phyloP scores from a whole-genome alignment of 2,329 filamentous ascomycete species.

The Diaporthe velutina region DNA sequence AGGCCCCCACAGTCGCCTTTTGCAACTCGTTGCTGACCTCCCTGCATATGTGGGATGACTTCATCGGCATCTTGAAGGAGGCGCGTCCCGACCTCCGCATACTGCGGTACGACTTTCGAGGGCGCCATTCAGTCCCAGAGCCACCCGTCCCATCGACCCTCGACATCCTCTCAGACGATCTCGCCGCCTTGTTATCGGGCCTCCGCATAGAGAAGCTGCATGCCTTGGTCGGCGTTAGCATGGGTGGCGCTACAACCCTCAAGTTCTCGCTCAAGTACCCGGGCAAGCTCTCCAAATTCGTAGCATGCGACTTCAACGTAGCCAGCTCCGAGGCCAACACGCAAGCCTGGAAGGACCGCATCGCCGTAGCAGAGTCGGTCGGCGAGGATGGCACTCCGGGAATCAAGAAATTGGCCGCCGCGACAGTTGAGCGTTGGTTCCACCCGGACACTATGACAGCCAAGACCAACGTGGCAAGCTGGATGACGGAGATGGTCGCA shows the following conservation, averaged over 20 bases:
- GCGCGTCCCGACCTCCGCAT: slow-evolving; percentile 76
- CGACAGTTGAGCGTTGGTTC: slow-evolving; percentile 85
- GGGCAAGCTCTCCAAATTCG: slow-evolving; percentile 68
- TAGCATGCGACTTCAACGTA: slow-evolving; percentile 85
- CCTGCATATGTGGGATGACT: slow-evolving; percentile 83
- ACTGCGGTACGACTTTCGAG: slow-evolving; percentile 83
- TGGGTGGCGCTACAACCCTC: slow-evolving; percentile 84
- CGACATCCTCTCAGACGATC: slow-evolving; percentile 76
- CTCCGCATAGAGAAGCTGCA: slow-evolving; percentile 77
- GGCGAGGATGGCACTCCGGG: slow-evolving; percentile 64
- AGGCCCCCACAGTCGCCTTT: slow-evolving; percentile 80
- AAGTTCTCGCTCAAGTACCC: slow-evolving; percentile 79
- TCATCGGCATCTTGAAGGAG: slow-evolving; percentile 72
- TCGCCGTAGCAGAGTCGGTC: slow-evolving; percentile 72
- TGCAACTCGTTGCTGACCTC: slow-evolving; percentile 85
- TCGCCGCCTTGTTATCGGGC: slow-evolving; percentile 74
- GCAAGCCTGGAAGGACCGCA: slow-evolving; percentile 83
- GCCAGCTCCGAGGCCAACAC: slow-evolving; percentile 80
- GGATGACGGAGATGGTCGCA: slow-evolving; percentile 77
- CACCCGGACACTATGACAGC: slow-evolving; percentile 65
- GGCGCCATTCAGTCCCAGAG: slow-evolving; percentile 66
- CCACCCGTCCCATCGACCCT: slow-evolving; percentile 68
- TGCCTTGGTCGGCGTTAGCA: slow-evolving; percentile 80
- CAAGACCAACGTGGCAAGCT: slow-evolving; percentile 62
- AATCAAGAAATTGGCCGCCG: slow-evolving; percentile 74